Evolutionary conservation across 352 stramenopile genomes (phyloP).

Genomic region (Pythium volutum): DNA sequence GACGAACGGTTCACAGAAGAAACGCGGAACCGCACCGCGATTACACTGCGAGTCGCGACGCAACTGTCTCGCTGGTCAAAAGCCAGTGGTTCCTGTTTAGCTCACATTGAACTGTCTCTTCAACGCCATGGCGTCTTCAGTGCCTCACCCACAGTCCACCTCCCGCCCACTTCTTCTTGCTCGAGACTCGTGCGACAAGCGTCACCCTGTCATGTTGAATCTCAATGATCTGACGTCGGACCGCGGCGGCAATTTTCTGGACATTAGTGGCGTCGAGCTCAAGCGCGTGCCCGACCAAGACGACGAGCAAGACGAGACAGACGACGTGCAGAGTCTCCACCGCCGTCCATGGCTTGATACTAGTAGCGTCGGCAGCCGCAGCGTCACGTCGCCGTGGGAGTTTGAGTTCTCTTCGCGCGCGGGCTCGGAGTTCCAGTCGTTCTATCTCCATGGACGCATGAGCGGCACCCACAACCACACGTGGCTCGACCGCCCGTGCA

Average conservation of each 20-base stretch:
- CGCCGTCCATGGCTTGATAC: background rate
- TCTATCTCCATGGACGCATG: background rate
- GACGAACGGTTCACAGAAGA: no score
- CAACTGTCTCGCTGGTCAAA: no score
- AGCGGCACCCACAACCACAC: constrained; percentile 3
- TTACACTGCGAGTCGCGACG: no score
- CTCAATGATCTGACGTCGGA: constrained; percentile 12
- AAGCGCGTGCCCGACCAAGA: constrained; percentile 7
- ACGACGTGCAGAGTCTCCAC: background rate
- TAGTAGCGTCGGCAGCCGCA: background rate
- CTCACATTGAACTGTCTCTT: no score
- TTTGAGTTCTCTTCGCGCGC: background rate
- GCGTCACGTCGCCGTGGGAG: constrained; percentile 15
- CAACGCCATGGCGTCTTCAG: no score
- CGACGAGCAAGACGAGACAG: background rate
- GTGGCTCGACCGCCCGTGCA: background rate
- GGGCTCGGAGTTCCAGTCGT: background rate
- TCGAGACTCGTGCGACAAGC: background rate
- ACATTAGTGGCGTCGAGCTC: constrained; percentile 8
- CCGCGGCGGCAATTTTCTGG: constrained; percentile 13
- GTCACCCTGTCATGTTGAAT: constrained; percentile 6
- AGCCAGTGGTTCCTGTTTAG: no score
- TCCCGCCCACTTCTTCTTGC: background rate
- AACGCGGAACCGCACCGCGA: no score
- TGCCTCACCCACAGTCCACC: no score